Percentiles rank a stretch among this genome's conserved stretches.
Evolutionary conservation across 2,329 filamentous ascomycete species (phyloP).

Genomic region (Colletotrichum siamense): DNA sequence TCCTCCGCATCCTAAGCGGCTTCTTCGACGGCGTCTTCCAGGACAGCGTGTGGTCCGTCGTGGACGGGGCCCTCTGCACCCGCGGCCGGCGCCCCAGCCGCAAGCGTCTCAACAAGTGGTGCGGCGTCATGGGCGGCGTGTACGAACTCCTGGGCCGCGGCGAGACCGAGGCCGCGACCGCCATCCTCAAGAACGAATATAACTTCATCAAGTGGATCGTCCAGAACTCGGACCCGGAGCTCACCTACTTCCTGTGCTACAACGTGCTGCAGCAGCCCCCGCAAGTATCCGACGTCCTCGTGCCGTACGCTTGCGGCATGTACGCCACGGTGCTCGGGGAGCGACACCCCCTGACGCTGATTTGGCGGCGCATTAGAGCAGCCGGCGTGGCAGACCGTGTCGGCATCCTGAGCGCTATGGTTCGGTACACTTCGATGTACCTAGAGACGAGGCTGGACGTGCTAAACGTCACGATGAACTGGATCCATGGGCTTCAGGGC

Average conservation of each 20-base stretch:
- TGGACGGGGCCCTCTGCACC: background rate
- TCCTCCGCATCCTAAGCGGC: background rate
- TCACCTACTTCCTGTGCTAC: background rate
- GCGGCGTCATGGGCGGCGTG: accelerated
- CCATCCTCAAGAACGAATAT: background rate
- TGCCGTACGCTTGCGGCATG: background rate
- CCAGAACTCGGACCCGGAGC: background rate
- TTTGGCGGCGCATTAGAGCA: background rate
- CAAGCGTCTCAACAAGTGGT: background rate
- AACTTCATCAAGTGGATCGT: background rate
- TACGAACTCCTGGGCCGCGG: background rate
- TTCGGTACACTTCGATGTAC: background rate
- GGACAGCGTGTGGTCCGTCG: background rate
- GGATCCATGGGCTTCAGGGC: background rate
- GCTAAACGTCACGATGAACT: background rate
- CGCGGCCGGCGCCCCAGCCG: background rate
- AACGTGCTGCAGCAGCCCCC: background rate
- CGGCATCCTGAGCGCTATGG: background rate
- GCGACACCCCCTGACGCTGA: background rate
- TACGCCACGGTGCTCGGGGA: background rate
- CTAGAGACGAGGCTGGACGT: background rate
- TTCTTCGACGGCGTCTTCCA: background rate
- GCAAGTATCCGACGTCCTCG: background rate
- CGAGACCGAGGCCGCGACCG: background rate
- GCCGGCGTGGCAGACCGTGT: background rate